phyloP scores from a whole-genome alignment of 768 basidiomycete species.

The Phylloporus sp. region DNA sequence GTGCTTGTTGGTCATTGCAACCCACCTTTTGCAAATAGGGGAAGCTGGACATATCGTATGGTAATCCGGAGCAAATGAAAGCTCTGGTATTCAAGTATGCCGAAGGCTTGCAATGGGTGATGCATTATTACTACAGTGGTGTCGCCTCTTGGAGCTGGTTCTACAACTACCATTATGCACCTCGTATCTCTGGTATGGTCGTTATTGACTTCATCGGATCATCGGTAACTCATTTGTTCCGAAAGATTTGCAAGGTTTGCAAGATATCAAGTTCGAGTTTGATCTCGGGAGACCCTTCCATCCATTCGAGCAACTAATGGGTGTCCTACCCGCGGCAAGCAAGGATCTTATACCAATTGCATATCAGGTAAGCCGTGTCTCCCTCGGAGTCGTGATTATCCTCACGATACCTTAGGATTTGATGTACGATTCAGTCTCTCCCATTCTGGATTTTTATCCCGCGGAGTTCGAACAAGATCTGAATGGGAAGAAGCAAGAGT shows the following conservation, averaged over 20 bases:
- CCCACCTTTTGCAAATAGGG: constrained; percentile 44
- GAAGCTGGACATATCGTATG: constrained; percentile 79
- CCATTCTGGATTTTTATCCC: constrained; percentile 95
- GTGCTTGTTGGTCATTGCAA: not conserved
- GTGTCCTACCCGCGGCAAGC: constrained; percentile 89
- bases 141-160: constrained; percentile 99
- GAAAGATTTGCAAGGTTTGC: constrained; percentile 56
- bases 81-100: constrained; percentile 76
- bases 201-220: not conserved
- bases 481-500: constrained; percentile 97
- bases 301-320: constrained; percentile 97
- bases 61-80: constrained; percentile 61
- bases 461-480: constrained; percentile 85
- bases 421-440: constrained; percentile 79
- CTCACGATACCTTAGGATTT: constrained; percentile 55
- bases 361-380: constrained; percentile 54
- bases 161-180: constrained; percentile 97
- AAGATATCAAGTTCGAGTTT: constrained; percentile 80
- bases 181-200: constrained; percentile 82
- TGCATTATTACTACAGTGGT: constrained; percentile 98
- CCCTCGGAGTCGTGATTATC: not conserved
- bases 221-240: constrained; percentile 1
- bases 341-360: constrained; percentile 83
- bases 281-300: constrained; percentile 84
- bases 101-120: constrained; percentile 97